A percentile compares a stretch with the other conserved stretches of the same genome.
These are phyloP conservation scores for Nothophoma quercina DNA, from an alignment of 2,329 filamentous ascomycete species.

Conservation along the genomic window DNA sequence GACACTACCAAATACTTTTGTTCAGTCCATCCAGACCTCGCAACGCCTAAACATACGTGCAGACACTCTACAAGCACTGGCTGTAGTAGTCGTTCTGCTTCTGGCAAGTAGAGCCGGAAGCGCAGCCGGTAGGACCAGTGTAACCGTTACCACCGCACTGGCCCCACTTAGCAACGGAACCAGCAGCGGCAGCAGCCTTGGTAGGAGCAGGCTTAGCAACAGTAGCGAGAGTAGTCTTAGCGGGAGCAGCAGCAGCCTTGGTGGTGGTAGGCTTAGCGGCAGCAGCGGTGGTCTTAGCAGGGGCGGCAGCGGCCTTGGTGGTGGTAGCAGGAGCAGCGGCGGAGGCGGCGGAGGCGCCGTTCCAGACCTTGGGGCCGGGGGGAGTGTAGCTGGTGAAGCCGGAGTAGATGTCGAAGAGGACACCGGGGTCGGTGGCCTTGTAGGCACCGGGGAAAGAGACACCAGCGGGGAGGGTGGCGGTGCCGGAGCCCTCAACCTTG, in stretches of 20 bases:
- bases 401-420: constrained; percentile 54
- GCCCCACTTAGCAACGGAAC: constrained; percentile 31
- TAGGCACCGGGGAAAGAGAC: constrained; percentile 58
- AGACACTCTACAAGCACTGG: constrained; percentile 50
- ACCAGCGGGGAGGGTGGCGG: constrained; percentile 45
- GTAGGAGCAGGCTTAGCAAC: constrained; percentile 27
- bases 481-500: constrained; percentile 46
- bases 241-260: constrained; percentile 16
- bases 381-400: constrained; percentile 44
- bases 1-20: not conserved
- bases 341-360: constrained; percentile 29
- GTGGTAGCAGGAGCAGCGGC: constrained; percentile 23
- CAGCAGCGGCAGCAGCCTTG: constrained; percentile 14
- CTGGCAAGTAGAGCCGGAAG: constrained; percentile 50
- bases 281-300: constrained; percentile 18
- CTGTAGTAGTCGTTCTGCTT: constrained; percentile 56
- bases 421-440: constrained; percentile 48
- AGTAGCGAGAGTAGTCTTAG: constrained; percentile 31
- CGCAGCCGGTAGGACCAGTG: constrained; percentile 52
- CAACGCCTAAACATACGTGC: not conserved
- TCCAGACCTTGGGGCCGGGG: constrained; percentile 48
- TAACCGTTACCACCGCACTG: constrained; percentile 58
- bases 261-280: constrained; percentile 20
- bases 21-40: not conserved
- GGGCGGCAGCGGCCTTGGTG: constrained; percentile 15